A percentile compares a stretch with the other conserved stretches of the same genome.
Conservation (phyloP, 352 stramenopile species). For the Globisporangium iwayamae region DNA sequence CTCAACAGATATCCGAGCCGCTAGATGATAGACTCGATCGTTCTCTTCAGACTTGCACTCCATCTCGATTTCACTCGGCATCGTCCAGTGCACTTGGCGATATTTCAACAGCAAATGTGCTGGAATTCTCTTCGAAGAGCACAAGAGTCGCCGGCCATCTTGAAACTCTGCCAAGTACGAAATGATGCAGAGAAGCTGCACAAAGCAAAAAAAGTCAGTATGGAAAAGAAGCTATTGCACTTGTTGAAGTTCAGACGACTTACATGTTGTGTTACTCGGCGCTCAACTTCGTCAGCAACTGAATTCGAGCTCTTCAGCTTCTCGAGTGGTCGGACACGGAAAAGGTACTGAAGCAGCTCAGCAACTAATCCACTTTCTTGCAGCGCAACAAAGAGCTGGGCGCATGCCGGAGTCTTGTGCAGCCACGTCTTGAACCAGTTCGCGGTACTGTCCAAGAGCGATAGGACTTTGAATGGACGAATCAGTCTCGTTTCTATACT, state of each 20-base stretch:
- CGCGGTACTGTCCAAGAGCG: conserved; percentile 27
- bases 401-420: conserved; percentile 27
- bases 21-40: conserved; percentile 28
- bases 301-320: conserved; percentile 2
- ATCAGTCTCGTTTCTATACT: conserved; percentile 21
- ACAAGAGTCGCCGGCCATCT: conserved; percentile 24
- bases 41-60: conserved; percentile 23
- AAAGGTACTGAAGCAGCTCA: conserved; percentile 41
- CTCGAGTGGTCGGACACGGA: conserved; percentile 31
- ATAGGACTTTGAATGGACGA: conserved; percentile 29
- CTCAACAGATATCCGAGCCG: background rate
- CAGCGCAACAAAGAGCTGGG: conserved; percentile 35
- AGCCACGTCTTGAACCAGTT: conserved; percentile 53
- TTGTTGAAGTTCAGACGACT: background rate
- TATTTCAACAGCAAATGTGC: conserved; percentile 25
- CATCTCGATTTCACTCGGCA: conserved; percentile 12
- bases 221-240: background rate
- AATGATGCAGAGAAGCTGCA: conserved; percentile 26
- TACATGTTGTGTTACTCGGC: conserved; percentile 27
- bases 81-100: conserved; percentile 20
- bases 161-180: conserved; percentile 30
- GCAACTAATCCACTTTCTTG: conserved; percentile 32
- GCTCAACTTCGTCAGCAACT: conserved; percentile 19
- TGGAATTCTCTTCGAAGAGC: conserved; percentile 22
- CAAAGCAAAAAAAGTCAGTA: background rate